Evolutionary conservation across 495 filamentous ascomycete genomes (phyloP).

Genomic region (Ramalina intermedia): DNA sequence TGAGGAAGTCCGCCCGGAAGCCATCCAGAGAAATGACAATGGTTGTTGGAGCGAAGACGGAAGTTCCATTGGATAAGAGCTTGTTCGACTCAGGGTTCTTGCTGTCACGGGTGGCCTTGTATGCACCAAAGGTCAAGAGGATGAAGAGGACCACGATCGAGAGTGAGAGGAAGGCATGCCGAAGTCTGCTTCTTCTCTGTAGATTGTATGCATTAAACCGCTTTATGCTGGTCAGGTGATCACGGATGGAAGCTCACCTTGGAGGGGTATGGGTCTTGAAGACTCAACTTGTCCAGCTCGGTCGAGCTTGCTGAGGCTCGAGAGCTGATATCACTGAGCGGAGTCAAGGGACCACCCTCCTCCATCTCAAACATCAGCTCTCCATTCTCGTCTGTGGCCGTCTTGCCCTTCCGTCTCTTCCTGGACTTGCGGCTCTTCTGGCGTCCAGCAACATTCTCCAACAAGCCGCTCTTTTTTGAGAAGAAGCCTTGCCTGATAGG

Average conservation of each 20-base stretch:
- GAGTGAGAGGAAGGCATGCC: conserved; percentile 21
- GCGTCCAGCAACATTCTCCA: conserved; percentile 25
- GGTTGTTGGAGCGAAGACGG: conserved; percentile 77
- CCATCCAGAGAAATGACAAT: conserved; percentile 91
- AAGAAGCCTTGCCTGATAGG: conserved; percentile 28
- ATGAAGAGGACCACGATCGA: conserved; percentile 35
- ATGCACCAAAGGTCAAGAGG: conserved; percentile 38
- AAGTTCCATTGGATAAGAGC: conserved; percentile 64
- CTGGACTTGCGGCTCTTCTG: conserved; percentile 31
- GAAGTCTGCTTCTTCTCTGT: conserved; percentile 20
- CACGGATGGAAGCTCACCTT: conserved; percentile 7
- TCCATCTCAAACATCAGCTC: conserved; percentile 84
- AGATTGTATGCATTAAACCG: conserved; percentile 14
- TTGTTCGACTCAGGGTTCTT: conserved; percentile 12
- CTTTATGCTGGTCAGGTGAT: conserved; percentile 4
- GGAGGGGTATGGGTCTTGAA: neutral
- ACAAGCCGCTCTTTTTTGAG: conserved; percentile 15
- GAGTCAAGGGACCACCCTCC: conserved; percentile 39
- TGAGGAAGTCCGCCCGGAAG: conserved; percentile 91
- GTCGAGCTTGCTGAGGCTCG: conserved; percentile 27
- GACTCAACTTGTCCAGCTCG: conserved; percentile 24
- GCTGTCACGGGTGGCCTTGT: conserved; percentile 26
- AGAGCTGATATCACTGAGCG: conserved; percentile 42
- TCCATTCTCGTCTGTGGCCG: conserved; percentile 45
- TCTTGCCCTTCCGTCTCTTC: conserved; percentile 43